These are phyloP conservation scores for Phyllachora maydis DNA, from an alignment of 2,329 filamentous ascomycete species.

Conservation along the genomic window DNA sequence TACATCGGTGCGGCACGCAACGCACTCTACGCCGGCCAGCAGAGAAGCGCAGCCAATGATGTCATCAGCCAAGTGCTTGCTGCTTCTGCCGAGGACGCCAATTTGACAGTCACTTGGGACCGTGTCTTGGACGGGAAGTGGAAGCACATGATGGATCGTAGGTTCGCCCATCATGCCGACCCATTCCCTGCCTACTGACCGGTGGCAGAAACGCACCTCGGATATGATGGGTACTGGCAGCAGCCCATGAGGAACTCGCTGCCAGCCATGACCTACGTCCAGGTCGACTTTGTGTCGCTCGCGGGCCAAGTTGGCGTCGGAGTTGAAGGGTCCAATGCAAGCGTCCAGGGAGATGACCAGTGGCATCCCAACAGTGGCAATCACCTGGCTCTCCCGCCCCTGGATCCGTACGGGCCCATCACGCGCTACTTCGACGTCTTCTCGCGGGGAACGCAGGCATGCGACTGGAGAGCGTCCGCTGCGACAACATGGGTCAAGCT, in stretches of 20 bases:
- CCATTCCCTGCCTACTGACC: too few relatives aligned
- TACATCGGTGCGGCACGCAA: slow-evolving; percentile 28
- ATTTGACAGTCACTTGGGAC: slow-evolving; percentile 35
- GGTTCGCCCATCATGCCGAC: too few relatives aligned
- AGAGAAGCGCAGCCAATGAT: slow-evolving; percentile 31
- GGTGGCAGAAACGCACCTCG: slow-evolving; percentile 34
- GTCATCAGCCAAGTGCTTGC: slow-evolving; percentile 28
- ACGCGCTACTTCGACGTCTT: slow-evolving; percentile 44
- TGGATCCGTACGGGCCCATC: slow-evolving; percentile 35
- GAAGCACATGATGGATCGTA: slow-evolving; percentile 40
- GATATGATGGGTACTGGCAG: slow-evolving; percentile 41
- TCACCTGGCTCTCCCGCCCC: slow-evolving; percentile 28
- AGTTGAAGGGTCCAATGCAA: slow-evolving; percentile 44
- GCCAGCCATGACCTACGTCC: slow-evolving; percentile 38
- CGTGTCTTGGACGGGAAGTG: slow-evolving; percentile 38
- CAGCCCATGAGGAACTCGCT: slow-evolving; percentile 52
- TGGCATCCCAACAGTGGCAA: slow-evolving; percentile 34
- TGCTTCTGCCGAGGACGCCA: slow-evolving; percentile 33
- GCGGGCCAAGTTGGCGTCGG: slow-evolving; percentile 42
- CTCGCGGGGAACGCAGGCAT: slow-evolving; percentile 29
- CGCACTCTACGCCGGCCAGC: slow-evolving; percentile 27
- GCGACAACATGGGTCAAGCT: slow-evolving; percentile 28
- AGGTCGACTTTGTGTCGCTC: slow-evolving; percentile 32
- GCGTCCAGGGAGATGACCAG: slow-evolving; percentile 44
- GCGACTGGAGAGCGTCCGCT: slow-evolving; percentile 28